A percentile compares a stretch with the other conserved stretches of the same genome.
Conservation (phyloP, 1,284 basidiomycete genomes). For the Coniferiporia weirii region DNA sequence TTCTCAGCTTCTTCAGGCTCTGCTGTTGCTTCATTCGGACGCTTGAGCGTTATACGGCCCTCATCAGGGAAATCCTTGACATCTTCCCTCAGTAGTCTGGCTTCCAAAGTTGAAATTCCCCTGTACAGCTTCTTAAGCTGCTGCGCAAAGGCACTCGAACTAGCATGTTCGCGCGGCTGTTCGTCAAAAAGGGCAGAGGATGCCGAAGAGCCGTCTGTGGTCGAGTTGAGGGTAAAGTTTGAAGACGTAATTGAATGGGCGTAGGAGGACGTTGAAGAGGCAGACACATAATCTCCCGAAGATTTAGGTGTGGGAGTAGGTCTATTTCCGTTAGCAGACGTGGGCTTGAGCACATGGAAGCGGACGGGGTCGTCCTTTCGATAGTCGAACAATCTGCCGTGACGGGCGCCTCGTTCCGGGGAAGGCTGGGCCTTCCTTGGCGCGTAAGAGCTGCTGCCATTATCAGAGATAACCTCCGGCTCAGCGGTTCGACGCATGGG, state of each 20-base stretch:
- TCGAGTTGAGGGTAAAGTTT: slow-evolving; percentile 71
- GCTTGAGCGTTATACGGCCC: slow-evolving; percentile 49
- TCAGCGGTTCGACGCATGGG: slow-evolving; percentile 57
- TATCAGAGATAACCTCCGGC: slow-evolving; percentile 55
- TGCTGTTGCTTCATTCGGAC: slow-evolving; percentile 30
- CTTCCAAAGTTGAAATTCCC: slow-evolving; percentile 67
- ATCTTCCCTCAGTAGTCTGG: slow-evolving; percentile 63
- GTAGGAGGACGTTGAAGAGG: slow-evolving; percentile 73
- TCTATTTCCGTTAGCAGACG: slow-evolving; percentile 29
- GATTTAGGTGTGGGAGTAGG: slow-evolving; percentile 50
- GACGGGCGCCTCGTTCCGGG: slow-evolving; percentile 29
- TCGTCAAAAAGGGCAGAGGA: slow-evolving; percentile 59
- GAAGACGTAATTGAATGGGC: slow-evolving; percentile 68
- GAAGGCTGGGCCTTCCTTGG: slow-evolving; percentile 32
- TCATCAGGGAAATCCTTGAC: slow-evolving; percentile 43
- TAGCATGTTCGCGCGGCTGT: slow-evolving; percentile 46
- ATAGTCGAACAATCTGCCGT: slow-evolving; percentile 75
- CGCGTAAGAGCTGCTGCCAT: slow-evolving; percentile 46
- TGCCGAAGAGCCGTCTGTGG: slow-evolving; percentile 65
- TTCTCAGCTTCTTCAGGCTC: slow-evolving; percentile 52
- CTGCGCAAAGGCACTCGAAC: slow-evolving; percentile 61
- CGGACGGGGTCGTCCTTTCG: slow-evolving; percentile 80
- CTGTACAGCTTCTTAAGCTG: slow-evolving; percentile 75
- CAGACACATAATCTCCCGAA: slow-evolving; percentile 65
- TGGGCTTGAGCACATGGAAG: slow-evolving; percentile 60